Base-by-base conservation (phyloP, 2,329 filamentous ascomycete genomes). In the Colletotrichum sp. region DNA sequence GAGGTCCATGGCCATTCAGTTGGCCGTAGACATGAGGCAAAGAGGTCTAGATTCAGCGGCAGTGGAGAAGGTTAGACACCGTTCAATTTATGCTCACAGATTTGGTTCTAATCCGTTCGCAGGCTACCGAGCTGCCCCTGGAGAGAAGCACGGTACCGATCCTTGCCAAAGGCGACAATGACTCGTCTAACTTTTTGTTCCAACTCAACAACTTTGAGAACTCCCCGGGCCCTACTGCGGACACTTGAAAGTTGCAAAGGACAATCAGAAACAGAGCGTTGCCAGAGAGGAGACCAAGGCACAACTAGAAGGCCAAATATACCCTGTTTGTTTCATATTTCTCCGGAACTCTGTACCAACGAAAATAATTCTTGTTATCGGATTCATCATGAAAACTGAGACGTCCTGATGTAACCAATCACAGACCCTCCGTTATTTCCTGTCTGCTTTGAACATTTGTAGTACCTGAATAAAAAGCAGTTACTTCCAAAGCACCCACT, bases 1-100 rank as follows among this genome's bases (percentile, higher is more conserved):
- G 0, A 92, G 94, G 76, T 94, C 93, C 0, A 93, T 94, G 80
- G 85, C 94, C 15, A 89, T 93, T 4, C 93, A 95, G 80, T 85
- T 95, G 24, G 92, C 94, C 75, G 88, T 93, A 24, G 93, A 94
- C 78, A 86, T 95, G 10, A 74, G 72, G 34, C 90, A 91, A 80
- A 79, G 78, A 1, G 81, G 80, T 0, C 73, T 81, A 26, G 79
- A 82, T 48, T 69, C 80, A 1, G 69, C 67, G 2, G 80, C 80
- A 0, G 71, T 82, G n/a, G 71, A 78, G 1, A 82, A 80, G 75
- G 80, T 80, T 34, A 28, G 61, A 21, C n/a, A 7, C 7, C 7
- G 0, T 16, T 36, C 3, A 16, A 26, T 63, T 0, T 0, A 1
- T 28, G 5, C 30, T 15, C 55, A 26, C 0, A 59, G n/a, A 59